Conservation (phyloP, 805 yeast species). For the Pichia nanzhaoensis region DNA sequence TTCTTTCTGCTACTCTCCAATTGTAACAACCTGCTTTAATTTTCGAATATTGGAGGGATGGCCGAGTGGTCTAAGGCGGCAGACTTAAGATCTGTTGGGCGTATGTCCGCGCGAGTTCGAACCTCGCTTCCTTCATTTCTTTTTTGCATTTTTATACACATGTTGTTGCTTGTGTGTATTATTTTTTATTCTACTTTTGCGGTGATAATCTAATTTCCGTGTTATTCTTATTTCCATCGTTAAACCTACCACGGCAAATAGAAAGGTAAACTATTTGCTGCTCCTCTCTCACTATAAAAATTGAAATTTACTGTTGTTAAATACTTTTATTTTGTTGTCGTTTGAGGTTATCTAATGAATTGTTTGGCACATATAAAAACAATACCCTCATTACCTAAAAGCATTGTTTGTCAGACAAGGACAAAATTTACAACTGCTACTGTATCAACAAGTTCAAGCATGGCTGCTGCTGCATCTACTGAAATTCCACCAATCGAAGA, state of each 20-base stretch:
- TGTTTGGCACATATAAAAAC: no score
- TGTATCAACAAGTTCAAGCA: background rate
- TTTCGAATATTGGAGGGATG: slow-evolving; percentile 20
- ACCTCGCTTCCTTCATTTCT: slow-evolving; percentile 21
- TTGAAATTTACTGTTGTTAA: no score
- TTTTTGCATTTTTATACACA: background rate
- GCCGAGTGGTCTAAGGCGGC: slow-evolving; percentile 22
- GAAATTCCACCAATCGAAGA: background rate
- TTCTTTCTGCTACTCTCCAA: no score
- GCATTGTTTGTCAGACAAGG: no score
- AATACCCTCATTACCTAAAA: no score
- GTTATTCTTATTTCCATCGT: no score
- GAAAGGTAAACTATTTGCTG: no score
- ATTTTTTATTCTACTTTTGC: background rate
- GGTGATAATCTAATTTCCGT: background rate
- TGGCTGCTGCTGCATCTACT: background rate
- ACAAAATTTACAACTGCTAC: background rate
- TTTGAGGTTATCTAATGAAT: no score
- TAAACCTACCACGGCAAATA: no score
- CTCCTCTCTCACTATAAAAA: no score
- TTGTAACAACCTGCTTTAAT: no score
- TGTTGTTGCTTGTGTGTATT: background rate
- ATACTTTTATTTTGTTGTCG: no score
- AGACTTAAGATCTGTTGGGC: slow-evolving; percentile 22
- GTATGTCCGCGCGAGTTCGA: slow-evolving; percentile 22